Evolutionary conservation across 768 basidiomycete genomes (phyloP), one percentile per base, ranked within the genome.

Genomic region (Holtermannia corniformis): DNA sequence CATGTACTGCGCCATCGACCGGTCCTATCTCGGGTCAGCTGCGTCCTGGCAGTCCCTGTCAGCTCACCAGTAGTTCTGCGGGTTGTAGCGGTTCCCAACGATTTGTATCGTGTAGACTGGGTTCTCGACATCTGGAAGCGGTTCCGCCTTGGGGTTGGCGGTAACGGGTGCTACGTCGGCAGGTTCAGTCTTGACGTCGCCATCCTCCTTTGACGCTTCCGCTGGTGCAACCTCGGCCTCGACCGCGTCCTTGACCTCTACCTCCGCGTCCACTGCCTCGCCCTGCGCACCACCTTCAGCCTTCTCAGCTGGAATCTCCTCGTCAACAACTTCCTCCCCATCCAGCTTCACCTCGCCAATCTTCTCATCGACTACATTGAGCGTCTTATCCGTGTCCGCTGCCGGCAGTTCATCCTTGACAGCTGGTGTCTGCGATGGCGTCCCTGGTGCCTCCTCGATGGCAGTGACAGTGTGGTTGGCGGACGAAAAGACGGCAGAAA

Each of bases 81-180:
- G 86, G 66, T 93, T 96, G 74, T 96, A 96, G 68, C 91, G 89
- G 71, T 95, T 93, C 19, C 88, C 85, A n/a, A 93, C 91, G 51
- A 95, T 75, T 66, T 91, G 86, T 41, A 95, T 71, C 14, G 79
- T 77, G 62, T 68, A 70, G 11, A 40, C 58, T 11, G 68, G 65
- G 40, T 63, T 60, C 11, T 63, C 61, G 7, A 64, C 50, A n/a
- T 44, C 44, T 10, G 44, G 45, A 1, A 14, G 26, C 2, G 25
- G 7, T 20, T 25, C 1, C 14, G 22, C 28, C 14, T 20, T 24
- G 26, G 43, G 26, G 4, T 5, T 4, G 55, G 21, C 3, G 55
- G 49, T 22, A 44, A 20, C 13, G 21, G 24, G 27, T 13, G 28
- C 23, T 3, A 3, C 40, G 4, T 12, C 48, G 2, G 26, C 44